Conservation (phyloP, 2,329 filamentous ascomycete species). For the Xylariaceae sp. region DNA sequence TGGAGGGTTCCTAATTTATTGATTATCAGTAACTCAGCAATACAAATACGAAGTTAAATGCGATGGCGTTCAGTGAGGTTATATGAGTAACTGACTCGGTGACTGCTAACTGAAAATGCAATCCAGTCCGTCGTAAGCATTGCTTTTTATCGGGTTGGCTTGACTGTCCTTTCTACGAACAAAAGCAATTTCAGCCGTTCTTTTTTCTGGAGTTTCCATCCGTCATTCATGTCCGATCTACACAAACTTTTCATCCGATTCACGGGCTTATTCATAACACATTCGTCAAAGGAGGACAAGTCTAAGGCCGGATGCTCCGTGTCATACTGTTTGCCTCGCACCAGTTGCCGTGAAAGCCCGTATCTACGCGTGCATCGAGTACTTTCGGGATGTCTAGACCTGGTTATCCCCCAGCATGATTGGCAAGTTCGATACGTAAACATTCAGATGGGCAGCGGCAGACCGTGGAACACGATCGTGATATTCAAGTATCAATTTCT, state of each 20-base stretch:
- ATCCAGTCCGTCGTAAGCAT: neutral
- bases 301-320: too few relatives aligned
- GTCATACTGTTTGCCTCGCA: neutral
- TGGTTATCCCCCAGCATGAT: neutral
- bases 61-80: too few relatives aligned
- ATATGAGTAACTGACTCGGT: too few relatives aligned
- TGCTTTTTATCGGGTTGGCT: neutral
- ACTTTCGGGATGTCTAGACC: neutral
- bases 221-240: neutral
- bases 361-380: neutral
- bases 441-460: neutral
- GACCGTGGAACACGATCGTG: neutral
- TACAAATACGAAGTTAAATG: too few relatives aligned
- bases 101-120: neutral
- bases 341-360: neutral
- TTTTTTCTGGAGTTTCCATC: neutral
- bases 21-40: neutral
- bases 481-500: neutral
- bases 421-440: neutral
- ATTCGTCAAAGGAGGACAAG: too few relatives aligned
- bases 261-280: too few relatives aligned
- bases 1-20: neutral
- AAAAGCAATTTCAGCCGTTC: neutral
- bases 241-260: too few relatives aligned
- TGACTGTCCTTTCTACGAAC: neutral